Base-by-base conservation (phyloP, 306 rosid genomes). In the Lagenaria siceraria region DNA sequence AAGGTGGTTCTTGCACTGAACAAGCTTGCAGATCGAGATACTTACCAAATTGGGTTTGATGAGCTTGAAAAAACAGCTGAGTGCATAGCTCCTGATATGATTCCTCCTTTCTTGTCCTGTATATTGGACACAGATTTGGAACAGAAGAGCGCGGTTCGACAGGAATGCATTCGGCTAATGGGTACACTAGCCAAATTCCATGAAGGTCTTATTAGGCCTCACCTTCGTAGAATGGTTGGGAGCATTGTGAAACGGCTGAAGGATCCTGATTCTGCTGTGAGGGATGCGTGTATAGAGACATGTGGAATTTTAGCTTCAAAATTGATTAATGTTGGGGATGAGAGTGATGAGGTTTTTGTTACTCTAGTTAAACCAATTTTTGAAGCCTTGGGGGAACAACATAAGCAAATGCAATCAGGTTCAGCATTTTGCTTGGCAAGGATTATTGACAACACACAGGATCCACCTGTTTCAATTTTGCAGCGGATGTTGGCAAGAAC, bases 11-110 rank as follows among this genome's bases (percentile, higher is more conserved):
- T 21, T 13, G 93, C 97, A 0, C 75, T 91, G 58, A 91, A 87
- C 89, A 93, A 93, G 84, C 88, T 93, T 18, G 87, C 93, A 0
- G 98, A 93, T 79, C 83, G 97, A 8, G 98, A 93, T 58, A 93
- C 98, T 7, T 88, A 83, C 60, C 96, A 89, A 24, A 79, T 89
- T 48, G 98, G 92, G 12, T 81, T 83, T 3, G 90, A 89, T 3
- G 92, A 93, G 75, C 92, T 93, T 0, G 85, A 93, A n/a, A 80
- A 84, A 27, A 82, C 81, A 8, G 89, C 86, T 0, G 86, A 87
- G 21, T 31, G 78, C 63, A 73, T 93, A 54, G 68, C 87, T n/a
- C 87, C 89, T 3, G 93, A 93, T 10, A 83, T 82, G n/a, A 80
- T 93, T 48, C 35, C 89, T 21, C 79, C 90, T 1, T 91, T 88